Evolutionary conservation across 2,329 filamentous ascomycete species (phyloP).

Genomic region (Myriosclerotinia curreyana): DNA sequence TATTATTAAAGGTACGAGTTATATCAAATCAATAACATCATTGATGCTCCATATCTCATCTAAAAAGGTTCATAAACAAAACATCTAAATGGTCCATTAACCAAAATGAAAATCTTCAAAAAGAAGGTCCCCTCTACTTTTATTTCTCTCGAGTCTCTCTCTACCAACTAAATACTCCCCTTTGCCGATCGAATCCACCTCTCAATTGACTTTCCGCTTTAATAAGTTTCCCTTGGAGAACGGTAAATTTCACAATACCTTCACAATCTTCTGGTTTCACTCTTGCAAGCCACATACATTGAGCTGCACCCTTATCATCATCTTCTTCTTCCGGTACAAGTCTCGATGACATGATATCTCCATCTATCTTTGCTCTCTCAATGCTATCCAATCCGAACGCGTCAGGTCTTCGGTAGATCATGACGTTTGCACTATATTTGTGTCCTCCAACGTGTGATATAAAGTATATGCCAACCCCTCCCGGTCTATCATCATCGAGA

Average conservation of each 20-base stretch:
- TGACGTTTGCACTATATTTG: constrained; percentile 92
- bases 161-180: constrained; percentile 83
- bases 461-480: constrained; percentile 93
- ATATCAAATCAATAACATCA: too few species aligned
- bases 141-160: too few species aligned
- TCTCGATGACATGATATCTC: constrained; percentile 36
- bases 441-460: constrained; percentile 95
- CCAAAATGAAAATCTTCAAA: not conserved
- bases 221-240: constrained; percentile 89
- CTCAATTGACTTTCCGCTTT: constrained; percentile 83
- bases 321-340: constrained; percentile 37
- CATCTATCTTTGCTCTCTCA: constrained; percentile 38
- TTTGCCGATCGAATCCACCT: constrained; percentile 84
- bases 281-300: constrained; percentile 90
- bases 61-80: constrained; percentile 28
- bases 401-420: constrained; percentile 69
- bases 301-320: constrained; percentile 60
- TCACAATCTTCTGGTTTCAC: constrained; percentile 87
- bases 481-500: constrained; percentile 80
- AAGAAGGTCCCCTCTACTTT: not conserved
- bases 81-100: constrained; percentile 35
- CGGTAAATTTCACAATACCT: constrained; percentile 83
- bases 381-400: constrained; percentile 39
- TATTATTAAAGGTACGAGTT: too few species aligned
- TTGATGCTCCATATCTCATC: constrained; percentile 17